Base-by-base conservation (phyloP, 352 stramenopile genomes). In the Phytophthora uliginosa region DNA sequence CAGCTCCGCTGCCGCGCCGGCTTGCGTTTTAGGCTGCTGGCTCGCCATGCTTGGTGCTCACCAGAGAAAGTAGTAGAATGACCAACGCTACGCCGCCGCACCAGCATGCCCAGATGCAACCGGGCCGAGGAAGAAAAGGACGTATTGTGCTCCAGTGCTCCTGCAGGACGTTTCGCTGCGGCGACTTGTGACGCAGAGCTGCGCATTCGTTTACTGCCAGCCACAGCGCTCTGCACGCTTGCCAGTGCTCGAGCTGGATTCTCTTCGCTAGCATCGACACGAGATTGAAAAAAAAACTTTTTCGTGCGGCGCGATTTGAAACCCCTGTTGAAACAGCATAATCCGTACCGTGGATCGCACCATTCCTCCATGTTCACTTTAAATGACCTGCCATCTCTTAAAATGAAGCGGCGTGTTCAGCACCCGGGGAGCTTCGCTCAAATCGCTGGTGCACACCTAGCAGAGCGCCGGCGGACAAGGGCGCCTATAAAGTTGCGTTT, bases 281-380 rank as follows among this genome's bases (percentile, higher is more conserved):
- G 51, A 75, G 51, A 77, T 63, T 64, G 61, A 67, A 76, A 79
- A 75, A 76, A 76, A 73, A 67, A 77, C 42, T 59, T 10, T 59
- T 15, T 51, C 18, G 47, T 56, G 26, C n/a, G n/a, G 4, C 24
- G 36, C 20, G 73, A 80, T 80, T 72, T 80, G 73, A 60, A 66
- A 57, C 26, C 66, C 71, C 60, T 48, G 3, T 20, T 55, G 51
- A 47, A 4, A 75, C 57, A 1, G 0, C 7, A 71, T 78, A 51
- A 2, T 31, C 1, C 0, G 38, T 36, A 5, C 34, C 0, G 17
- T 56, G 20, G 5, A 45, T 58, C 31, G 17, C 58, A 15, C 45
- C 0, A 1, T 6, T n/a, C 15, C 4, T 28, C 38, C 36, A 59
- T 20, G 15, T 13, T 9, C 12, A 2, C 17, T n/a, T 4, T 56